Percentiles rank a stretch among this genome's conserved stretches.
Evolutionary conservation across 306 rosid species (phyloP).

Genomic region (Acacia acuminata): DNA sequence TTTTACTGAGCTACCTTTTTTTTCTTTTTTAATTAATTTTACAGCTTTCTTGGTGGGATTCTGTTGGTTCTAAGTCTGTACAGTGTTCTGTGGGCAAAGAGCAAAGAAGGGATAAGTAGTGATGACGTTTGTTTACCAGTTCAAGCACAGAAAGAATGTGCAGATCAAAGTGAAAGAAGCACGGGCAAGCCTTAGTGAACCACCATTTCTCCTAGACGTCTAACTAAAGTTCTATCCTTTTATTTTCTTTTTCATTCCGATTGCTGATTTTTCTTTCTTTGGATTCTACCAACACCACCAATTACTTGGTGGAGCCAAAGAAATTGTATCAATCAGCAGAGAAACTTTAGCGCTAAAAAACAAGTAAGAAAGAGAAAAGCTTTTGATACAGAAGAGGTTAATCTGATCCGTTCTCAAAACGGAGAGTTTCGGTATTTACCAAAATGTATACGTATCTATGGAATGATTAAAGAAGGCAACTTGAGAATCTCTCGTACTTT

Average conservation of each 20-base stretch:
- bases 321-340: background rate
- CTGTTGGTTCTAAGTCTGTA: slow-evolving; percentile 37
- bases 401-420: background rate
- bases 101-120: background rate
- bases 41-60: slow-evolving; percentile 35
- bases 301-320: background rate
- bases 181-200: background rate
- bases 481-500: background rate
- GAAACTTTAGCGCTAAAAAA: background rate
- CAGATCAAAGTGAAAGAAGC: slow-evolving; percentile 19
- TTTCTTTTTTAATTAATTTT: background rate
- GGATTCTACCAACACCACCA: background rate
- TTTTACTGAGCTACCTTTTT: background rate
- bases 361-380: background rate
- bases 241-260: background rate
- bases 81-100: slow-evolving; percentile 37
- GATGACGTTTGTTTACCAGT: slow-evolving; percentile 6
- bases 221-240: background rate
- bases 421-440: background rate
- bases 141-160: slow-evolving; percentile 13
- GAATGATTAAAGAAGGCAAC: background rate
- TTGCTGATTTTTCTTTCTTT: background rate
- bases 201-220: background rate
- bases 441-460: background rate
- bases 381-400: background rate